Evolutionary conservation across 164 flowering plant genomes (phyloP).

Genomic region (Magnolia officinalis): DNA sequence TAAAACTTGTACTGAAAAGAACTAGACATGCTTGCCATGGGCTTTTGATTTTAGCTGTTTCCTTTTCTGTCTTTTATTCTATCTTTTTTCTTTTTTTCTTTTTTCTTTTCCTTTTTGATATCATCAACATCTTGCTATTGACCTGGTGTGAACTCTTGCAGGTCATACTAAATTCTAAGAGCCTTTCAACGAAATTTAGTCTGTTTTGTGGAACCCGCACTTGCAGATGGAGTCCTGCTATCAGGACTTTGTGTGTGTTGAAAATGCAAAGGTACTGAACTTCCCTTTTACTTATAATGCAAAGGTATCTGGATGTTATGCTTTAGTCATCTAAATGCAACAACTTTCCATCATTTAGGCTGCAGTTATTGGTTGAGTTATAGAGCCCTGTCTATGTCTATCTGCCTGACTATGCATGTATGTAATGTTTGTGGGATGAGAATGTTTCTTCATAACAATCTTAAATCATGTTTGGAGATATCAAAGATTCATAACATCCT

Average conservation of each 20-base stretch:
- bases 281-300: not conserved
- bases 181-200: slow-evolving; percentile 81
- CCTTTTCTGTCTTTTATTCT: not conserved
- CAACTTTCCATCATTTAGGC: too few relatives aligned
- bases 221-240: slow-evolving; percentile 82
- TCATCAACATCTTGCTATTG: not conserved
- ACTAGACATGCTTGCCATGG: not conserved
- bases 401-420: too few relatives aligned
- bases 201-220: slow-evolving; percentile 92
- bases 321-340: too few relatives aligned
- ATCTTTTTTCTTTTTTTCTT: not conserved
- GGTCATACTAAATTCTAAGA: slow-evolving; percentile 54
- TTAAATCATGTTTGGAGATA: too few relatives aligned
- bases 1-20: not conserved
- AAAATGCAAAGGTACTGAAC: slow-evolving; percentile 76
- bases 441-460: too few relatives aligned
- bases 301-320: too few relatives aligned
- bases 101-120: not conserved
- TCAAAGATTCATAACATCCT: too few relatives aligned
- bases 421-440: too few relatives aligned
- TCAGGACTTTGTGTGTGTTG: slow-evolving; percentile 90
- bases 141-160: slow-evolving; percentile 32
- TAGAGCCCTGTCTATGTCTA: too few relatives aligned
- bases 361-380: too few relatives aligned
- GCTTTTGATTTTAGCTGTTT: not conserved